A percentile compares a stretch with the other conserved stretches of the same genome.
phyloP scores from a whole-genome alignment of 1,284 basidiomycete species.

The Ustilago curta region DNA sequence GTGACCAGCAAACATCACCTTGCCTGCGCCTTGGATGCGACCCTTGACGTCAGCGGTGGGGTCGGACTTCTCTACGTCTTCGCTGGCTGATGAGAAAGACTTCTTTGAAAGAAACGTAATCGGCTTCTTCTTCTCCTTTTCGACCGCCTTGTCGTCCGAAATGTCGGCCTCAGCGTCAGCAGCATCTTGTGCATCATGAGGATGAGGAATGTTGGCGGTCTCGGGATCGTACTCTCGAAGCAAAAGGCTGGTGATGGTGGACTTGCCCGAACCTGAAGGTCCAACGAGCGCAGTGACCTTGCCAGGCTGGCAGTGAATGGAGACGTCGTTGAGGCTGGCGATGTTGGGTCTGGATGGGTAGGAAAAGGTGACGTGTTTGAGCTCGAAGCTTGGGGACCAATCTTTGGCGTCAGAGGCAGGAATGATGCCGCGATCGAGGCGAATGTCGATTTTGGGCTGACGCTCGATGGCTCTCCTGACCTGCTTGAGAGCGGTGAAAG shows the following conservation, averaged over 20 bases:
- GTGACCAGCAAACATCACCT: conserved; percentile 64
- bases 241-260: conserved; percentile 70
- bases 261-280: conserved; percentile 68
- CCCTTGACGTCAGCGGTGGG: conserved; percentile 23
- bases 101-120: conserved; percentile 10
- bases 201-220: conserved; percentile 55
- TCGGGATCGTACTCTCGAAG: conserved; percentile 71
- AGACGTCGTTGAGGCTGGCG: conserved; percentile 58
- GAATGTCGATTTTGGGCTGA: conserved; percentile 64
- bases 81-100: conserved; percentile 8
- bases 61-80: conserved; percentile 31
- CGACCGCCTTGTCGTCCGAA: not conserved
- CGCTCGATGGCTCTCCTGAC: conserved; percentile 64
- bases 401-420: conserved; percentile 17
- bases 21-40: conserved; percentile 50
- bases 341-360: conserved; percentile 61
- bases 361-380: conserved; percentile 63
- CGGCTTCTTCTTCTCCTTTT: conserved; percentile 16
- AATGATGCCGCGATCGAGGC: conserved; percentile 44
- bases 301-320: conserved; percentile 53
- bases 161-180: conserved; percentile 7
- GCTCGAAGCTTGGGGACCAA: conserved; percentile 55
- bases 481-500: conserved; percentile 49
- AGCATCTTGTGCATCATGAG: conserved; percentile 34
- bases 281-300: conserved; percentile 70